Evolutionary conservation across 2,329 filamentous ascomycete genomes (phyloP).

Genomic region (Trichoderma brevicompactum): DNA sequence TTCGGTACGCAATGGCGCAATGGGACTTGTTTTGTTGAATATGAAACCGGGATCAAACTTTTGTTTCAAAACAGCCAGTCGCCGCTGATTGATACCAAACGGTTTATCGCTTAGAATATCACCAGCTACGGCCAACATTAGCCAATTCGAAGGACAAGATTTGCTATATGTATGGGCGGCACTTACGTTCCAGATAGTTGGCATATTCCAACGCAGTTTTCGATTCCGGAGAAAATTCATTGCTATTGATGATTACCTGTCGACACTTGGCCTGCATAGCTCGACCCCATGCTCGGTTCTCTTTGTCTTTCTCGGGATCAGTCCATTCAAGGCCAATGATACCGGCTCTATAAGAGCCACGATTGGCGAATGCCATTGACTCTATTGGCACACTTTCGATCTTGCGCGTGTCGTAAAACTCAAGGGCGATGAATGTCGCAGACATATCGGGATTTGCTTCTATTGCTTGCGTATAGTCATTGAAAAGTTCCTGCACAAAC

Average conservation of each 20-base stretch:
- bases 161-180: not conserved
- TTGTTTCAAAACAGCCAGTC: slow-evolving; percentile 3
- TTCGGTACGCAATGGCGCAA: not conserved
- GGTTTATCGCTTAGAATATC: not conserved
- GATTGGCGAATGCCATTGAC: slow-evolving; percentile 38
- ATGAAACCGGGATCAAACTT: slow-evolving; percentile 4
- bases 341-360: slow-evolving; percentile 5
- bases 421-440: slow-evolving; percentile 41
- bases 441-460: slow-evolving; percentile 35
- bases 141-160: not conserved
- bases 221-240: not conserved
- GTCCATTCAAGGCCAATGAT: slow-evolving; percentile 14
- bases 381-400: slow-evolving; percentile 37
- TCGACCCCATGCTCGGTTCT: slow-evolving; percentile 21
- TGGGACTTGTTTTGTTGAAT: slow-evolving; percentile 19
- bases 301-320: not conserved
- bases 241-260: not conserved
- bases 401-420: slow-evolving; percentile 45
- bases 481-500: slow-evolving; percentile 2
- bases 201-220: slow-evolving; percentile 19
- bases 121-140: slow-evolving; percentile 7
- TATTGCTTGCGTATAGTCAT: slow-evolving; percentile 37
- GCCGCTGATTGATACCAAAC: slow-evolving; percentile 9
- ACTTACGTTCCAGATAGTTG: slow-evolving; percentile 21
- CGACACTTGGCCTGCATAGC: slow-evolving; percentile 10